phyloP scores from a whole-genome alignment of 1,139 yeast species.

The Debaryomyces udenii region DNA sequence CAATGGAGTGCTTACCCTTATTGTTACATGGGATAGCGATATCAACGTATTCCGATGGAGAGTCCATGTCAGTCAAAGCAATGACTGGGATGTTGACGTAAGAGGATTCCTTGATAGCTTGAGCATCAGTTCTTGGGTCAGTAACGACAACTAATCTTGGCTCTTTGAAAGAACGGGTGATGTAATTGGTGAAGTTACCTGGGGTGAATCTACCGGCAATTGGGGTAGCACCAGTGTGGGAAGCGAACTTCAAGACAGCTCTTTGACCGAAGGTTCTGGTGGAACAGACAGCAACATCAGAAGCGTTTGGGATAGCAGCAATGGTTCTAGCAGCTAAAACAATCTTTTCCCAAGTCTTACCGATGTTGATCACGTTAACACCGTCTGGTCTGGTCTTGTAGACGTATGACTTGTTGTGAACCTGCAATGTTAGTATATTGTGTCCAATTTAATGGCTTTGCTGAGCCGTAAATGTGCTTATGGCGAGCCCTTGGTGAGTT shows the following conservation, averaged over 20 bases:
- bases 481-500: too few relatives aligned
- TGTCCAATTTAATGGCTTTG: conserved; percentile 10
- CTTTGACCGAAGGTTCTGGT: conserved; percentile 99
- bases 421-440: conserved; percentile 56
- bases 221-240: conserved; percentile 99
- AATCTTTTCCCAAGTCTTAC: conserved; percentile 99
- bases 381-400: conserved; percentile 99
- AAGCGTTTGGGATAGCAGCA: conserved; percentile 98
- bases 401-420: conserved; percentile 99
- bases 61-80: conserved; percentile 98
- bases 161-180: conserved; percentile 99
- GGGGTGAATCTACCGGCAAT: conserved; percentile 99
- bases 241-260: conserved; percentile 99
- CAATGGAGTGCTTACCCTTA: conserved; percentile 99
- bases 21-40: conserved; percentile 99
- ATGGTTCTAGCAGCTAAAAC: conserved; percentile 99
- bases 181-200: conserved; percentile 99
- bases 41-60: conserved; percentile 98
- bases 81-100: conserved; percentile 99
- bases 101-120: conserved; percentile 99
- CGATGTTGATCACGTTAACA: conserved; percentile 96
- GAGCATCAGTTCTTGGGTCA: conserved; percentile 99
- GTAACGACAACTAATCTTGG: conserved; percentile 99
- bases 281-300: conserved; percentile 98
- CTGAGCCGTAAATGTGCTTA: too few relatives aligned